Evolutionary conservation across 2,329 filamentous ascomycete species (phyloP), one percentile per base, ranked within the genome.

Genomic region (Myriosclerotinia scirpicola): DNA sequence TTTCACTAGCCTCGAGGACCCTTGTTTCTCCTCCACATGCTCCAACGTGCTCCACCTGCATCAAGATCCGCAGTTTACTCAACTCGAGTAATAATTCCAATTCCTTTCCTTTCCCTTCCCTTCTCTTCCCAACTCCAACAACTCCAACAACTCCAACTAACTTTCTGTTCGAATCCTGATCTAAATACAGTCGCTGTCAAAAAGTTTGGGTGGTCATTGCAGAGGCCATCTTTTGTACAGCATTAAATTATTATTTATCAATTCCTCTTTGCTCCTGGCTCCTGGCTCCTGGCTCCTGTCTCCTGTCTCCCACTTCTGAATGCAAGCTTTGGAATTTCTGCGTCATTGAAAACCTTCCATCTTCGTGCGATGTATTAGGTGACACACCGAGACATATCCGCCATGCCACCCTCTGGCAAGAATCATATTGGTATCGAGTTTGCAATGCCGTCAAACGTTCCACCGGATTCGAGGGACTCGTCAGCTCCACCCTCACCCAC

Each of bases 401-500:
- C 52, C n/a, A 66, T 66, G 65, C 52, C 52, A 12, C 20, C 52
- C 36, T 55, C 65, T 44, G 38, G 65, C 48, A 64, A 63, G 50
- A 66, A 54, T 34, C 52, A 61, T 40, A 53, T 48, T 34, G 52
- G 52, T 42, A 20, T 55, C 22, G 58, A 64, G 20, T 64, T 40
- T 26, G 64, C 58, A 22, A 66, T 66, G 65, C 36, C 65, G n/a
- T 34, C 58, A 34, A 64, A 63, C 22, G n/a, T 54, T 34, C 65
- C 52, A 50, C 40, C 65, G 5, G 58, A 64, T 26, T 63, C 65
- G 58, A 55, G 58, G 65, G 56, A 63, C 15, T 38, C 54, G 22
- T 65, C 62, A 64, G 44, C 26, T 30, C 65, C 65, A n/a, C 65
- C 65, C 26, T 66, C 65, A 50, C 65, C 65, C 11, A 66, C 59